A percentile compares a stretch with the other conserved stretches of the same genome.
These are phyloP conservation scores for Cyclotella sp. DNA, from an alignment of 108 stramenopile genomes.

Conservation along the genomic window DNA sequence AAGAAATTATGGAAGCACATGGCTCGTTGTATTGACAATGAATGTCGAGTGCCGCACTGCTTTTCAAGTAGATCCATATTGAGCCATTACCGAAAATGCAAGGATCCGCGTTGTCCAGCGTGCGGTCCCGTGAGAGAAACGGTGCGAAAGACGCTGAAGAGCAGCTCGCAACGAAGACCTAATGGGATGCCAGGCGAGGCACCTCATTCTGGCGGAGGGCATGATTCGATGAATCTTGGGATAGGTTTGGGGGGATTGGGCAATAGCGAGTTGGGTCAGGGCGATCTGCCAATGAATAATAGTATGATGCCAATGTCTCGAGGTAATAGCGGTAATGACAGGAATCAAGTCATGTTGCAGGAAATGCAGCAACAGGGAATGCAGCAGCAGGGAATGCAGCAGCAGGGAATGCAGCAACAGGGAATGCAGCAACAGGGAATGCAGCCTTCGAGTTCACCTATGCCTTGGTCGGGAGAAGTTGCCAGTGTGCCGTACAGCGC, in stretches of 20 bases:
- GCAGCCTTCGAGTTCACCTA: conserved; percentile 10
- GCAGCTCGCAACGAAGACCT: conserved; percentile 22
- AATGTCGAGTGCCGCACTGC: conserved; percentile 94
- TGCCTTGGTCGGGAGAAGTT: conserved; percentile 14
- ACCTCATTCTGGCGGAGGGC: conserved; percentile 8
- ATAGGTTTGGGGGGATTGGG: conserved; percentile 21
- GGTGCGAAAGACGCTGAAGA: conserved; percentile 75
- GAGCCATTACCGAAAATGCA: conserved; percentile 98
- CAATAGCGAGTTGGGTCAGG: conserved; percentile 9
- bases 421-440: conserved; percentile 10
- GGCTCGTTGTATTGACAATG: conserved; percentile 96
- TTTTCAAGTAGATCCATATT: conserved; percentile 97
- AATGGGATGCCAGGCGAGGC: conserved; percentile 8
- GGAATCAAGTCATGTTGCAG: conserved; percentile 13
- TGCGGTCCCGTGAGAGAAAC: conserved; percentile 98
- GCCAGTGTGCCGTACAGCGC: conserved; percentile 12
- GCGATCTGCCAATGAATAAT: conserved; percentile 11
- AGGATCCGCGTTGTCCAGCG: conserved; percentile 90
- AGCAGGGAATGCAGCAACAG: conserved; percentile 19
- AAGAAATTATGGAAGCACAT: conserved; percentile 99
- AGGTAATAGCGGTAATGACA: conserved; percentile 11
- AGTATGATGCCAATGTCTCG: conserved; percentile 22
- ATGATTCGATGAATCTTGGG: conserved; percentile 11
- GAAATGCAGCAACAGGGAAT: conserved; percentile 22
- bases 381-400: no score